Conservation (phyloP, 495 filamentous ascomycete genomes). For the Penicillium alfredii region DNA sequence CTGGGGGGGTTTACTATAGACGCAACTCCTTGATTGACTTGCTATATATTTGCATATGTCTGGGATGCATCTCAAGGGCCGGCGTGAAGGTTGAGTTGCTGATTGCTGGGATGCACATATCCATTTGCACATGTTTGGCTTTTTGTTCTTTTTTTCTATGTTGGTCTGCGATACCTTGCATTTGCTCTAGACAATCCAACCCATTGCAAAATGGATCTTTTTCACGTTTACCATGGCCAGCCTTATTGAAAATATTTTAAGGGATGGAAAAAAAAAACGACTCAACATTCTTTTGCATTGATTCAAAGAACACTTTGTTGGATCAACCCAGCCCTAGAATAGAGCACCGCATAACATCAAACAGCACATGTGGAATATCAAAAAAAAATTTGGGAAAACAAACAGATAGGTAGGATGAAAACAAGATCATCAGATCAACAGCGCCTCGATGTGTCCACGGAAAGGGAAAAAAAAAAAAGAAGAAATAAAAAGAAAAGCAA, state of each 20-base stretch:
- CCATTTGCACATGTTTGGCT: constrained; percentile 13
- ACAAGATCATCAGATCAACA: constrained; percentile 6
- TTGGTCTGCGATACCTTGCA: no score
- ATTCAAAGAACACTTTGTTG: constrained; percentile 2
- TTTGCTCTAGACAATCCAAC: no score
- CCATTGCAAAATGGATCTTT: constrained; percentile 4
- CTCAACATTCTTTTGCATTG: constrained; percentile 16
- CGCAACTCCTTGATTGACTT: constrained; percentile 2
- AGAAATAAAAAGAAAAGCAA: constrained; percentile 3
- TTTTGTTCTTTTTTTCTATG: constrained; percentile 4
- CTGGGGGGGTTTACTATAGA: no score
- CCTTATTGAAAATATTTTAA: constrained; percentile 1
- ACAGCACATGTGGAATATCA: constrained; percentile 7
- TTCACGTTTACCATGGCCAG: constrained; percentile 1
- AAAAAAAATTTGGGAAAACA: no score
- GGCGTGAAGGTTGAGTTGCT: no score
- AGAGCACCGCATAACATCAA: constrained; percentile 9
- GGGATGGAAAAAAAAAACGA: constrained; percentile 1
- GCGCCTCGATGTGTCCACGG: no score
- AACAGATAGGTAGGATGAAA: no score
- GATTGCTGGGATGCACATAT: no score
- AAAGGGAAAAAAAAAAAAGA: constrained; percentile 1
- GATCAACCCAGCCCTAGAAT: constrained; percentile 8
- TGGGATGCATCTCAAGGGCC: no score
- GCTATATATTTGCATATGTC: no score